phyloP scores from a whole-genome alignment of 345 rosid species.

The Lepidium sativum region DNA sequence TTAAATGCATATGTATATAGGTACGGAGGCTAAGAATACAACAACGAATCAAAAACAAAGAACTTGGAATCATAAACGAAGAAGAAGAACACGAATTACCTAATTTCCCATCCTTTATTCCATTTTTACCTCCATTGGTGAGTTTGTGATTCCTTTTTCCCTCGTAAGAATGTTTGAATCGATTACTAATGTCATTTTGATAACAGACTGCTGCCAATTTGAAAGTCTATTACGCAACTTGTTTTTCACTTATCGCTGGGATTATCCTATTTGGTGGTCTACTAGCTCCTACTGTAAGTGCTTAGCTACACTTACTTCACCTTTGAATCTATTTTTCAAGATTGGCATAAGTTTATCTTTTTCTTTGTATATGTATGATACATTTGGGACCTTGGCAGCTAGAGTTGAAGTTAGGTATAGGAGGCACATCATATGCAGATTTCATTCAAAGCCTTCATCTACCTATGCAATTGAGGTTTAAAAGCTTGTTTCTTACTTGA shows the following conservation, averaged over 20 bases:
- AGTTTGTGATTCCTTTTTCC: conserved; percentile 16
- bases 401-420: conserved; percentile 90
- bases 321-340: not conserved
- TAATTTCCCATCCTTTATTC: conserved; percentile 90
- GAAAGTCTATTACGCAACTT: conserved; percentile 67
- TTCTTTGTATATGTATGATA: not conserved
- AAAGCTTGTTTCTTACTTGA: not conserved
- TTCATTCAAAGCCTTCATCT: conserved; percentile 65
- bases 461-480: conserved; percentile 89
- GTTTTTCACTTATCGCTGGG: conserved; percentile 86
- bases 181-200: not conserved
- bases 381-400: conserved; percentile 34
- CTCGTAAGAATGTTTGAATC: not conserved
- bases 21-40: conserved; percentile 93
- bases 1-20: conserved; percentile 21
- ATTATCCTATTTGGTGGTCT: conserved; percentile 86
- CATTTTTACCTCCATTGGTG: conserved; percentile 93
- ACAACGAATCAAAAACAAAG: conserved; percentile 68
- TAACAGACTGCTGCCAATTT: conserved; percentile 80
- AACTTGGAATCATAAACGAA: conserved; percentile 53
- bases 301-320: not conserved
- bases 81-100: conserved; percentile 74
- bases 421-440: conserved; percentile 90
- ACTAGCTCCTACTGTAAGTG: conserved; percentile 74
- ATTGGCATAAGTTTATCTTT: not conserved